A percentile compares a stretch with the other conserved stretches of the same genome.
Conservation (phyloP, 2,329 filamentous ascomycete species). For the Xylaria sp. region DNA sequence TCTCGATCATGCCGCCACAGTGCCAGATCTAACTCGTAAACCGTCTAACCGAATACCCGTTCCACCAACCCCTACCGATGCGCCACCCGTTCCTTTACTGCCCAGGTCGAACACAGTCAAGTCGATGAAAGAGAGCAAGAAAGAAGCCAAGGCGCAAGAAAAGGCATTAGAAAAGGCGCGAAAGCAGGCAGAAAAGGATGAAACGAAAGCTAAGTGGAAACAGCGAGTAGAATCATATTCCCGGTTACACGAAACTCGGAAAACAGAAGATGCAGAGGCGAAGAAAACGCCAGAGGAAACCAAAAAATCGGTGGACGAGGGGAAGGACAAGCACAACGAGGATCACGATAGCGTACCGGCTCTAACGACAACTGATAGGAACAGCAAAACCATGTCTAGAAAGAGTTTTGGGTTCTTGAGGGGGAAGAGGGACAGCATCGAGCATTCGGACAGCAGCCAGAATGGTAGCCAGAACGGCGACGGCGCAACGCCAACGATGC, state of each 20-base stretch:
- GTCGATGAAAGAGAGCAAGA: constrained; percentile 68
- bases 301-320: constrained; percentile 61
- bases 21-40: constrained; percentile 49
- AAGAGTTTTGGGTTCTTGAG: constrained; percentile 75
- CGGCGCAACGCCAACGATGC: constrained; percentile 26
- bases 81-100: constrained; percentile 26
- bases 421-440: constrained; percentile 44
- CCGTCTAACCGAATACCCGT: constrained; percentile 39
- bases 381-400: constrained; percentile 78
- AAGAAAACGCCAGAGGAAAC: constrained; percentile 64
- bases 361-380: constrained; percentile 70
- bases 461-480: constrained; percentile 41
- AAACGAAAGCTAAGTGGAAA: constrained; percentile 52
- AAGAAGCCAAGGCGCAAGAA: constrained; percentile 54
- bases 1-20: constrained; percentile 70
- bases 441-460: constrained; percentile 40
- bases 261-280: constrained; percentile 58
- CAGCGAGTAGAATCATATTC: constrained; percentile 46
- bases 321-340: constrained; percentile 60
- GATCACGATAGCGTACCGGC: constrained; percentile 49
- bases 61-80: constrained; percentile 39
- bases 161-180: constrained; percentile 49
- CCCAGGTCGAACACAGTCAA: constrained; percentile 38
- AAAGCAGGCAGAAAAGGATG: constrained; percentile 53
- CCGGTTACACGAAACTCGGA: constrained; percentile 46